phyloP scores from a whole-genome alignment of 1,284 basidiomycete species.

The Microbotryum lychnidis-dioicae region DNA sequence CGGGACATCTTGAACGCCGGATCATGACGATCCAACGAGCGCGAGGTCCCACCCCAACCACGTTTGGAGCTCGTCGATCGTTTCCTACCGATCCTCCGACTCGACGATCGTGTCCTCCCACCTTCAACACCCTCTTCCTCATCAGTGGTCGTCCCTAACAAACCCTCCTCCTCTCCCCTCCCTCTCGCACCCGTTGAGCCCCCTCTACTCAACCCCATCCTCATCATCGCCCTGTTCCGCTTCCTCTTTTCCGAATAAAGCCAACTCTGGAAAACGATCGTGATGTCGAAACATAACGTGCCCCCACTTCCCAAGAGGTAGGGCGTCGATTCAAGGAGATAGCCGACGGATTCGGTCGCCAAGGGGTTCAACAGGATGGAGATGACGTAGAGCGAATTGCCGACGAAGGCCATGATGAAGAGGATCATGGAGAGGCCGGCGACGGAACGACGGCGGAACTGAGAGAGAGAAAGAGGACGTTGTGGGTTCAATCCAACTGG shows the following conservation, averaged over 20 bases:
- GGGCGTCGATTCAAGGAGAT: slow-evolving; percentile 25
- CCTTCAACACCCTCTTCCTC: too few species aligned
- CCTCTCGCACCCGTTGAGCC: too few species aligned
- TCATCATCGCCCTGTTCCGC: not conserved
- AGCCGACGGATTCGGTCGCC: slow-evolving; percentile 4
- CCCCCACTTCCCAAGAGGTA: slow-evolving; percentile 30
- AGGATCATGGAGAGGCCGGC: slow-evolving; percentile 90
- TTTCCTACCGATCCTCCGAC: too few species aligned
- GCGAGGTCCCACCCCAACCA: too few species aligned
- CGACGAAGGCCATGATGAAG: slow-evolving; percentile 83
- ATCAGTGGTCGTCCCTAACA: too few species aligned
- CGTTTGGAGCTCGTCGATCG: too few species aligned
- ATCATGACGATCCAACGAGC: too few species aligned
- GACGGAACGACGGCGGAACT: slow-evolving; percentile 84
- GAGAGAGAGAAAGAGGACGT: slow-evolving; percentile 2
- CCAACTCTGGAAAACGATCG: slow-evolving; percentile 61
- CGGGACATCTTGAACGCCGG: too few species aligned
- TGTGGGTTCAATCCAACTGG: not conserved
- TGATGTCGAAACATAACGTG: slow-evolving; percentile 59
- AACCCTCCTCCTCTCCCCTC: too few species aligned
- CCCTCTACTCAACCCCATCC: too few species aligned
- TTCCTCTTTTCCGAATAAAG: slow-evolving; percentile 42
- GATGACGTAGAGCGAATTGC: slow-evolving; percentile 70
- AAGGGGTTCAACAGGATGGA: slow-evolving; percentile 63
- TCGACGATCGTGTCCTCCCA: too few species aligned